These are phyloP conservation scores for Nannizziopsis barbatae DNA, from an alignment of 2,329 filamentous ascomycete species.

Conservation along the genomic window DNA sequence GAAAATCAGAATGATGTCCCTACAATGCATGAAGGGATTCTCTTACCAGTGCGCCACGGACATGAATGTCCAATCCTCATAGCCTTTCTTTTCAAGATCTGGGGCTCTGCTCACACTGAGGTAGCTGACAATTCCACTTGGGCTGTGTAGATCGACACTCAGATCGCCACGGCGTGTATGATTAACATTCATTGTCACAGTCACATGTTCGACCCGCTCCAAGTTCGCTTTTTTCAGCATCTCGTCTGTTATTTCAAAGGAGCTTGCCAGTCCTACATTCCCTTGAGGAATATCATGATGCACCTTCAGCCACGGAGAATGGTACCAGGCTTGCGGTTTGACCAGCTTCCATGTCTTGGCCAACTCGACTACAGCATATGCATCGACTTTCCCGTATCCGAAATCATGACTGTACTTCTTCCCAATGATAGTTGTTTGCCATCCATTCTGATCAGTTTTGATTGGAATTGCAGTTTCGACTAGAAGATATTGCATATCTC, in stretches of 20 bases:
- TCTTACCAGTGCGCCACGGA: slow-evolving; percentile 86
- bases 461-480: slow-evolving; percentile 74
- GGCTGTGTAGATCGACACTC: slow-evolving; percentile 82
- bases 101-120: slow-evolving; percentile 62
- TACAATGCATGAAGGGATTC: not conserved
- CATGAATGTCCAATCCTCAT: slow-evolving; percentile 98
- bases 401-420: slow-evolving; percentile 88
- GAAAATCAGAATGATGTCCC: slow-evolving; percentile 21
- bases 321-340: slow-evolving; percentile 92
- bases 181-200: slow-evolving; percentile 90
- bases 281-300: slow-evolving; percentile 78
- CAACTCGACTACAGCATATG: slow-evolving; percentile 68
- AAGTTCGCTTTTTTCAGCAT: slow-evolving; percentile 76
- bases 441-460: slow-evolving; percentile 60
- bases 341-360: slow-evolving; percentile 79
- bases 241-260: slow-evolving; percentile 69
- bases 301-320: slow-evolving; percentile 87
- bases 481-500: slow-evolving; percentile 86
- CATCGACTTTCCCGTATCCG: slow-evolving; percentile 91
- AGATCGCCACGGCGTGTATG: slow-evolving; percentile 82
- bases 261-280: slow-evolving; percentile 61
- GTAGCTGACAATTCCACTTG: slow-evolving; percentile 68
- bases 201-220: slow-evolving; percentile 82
- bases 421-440: slow-evolving; percentile 70
- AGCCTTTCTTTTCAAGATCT: slow-evolving; percentile 59